phyloP scores from a whole-genome alignment of 768 basidiomycete species.

The Mycena latifolia region DNA sequence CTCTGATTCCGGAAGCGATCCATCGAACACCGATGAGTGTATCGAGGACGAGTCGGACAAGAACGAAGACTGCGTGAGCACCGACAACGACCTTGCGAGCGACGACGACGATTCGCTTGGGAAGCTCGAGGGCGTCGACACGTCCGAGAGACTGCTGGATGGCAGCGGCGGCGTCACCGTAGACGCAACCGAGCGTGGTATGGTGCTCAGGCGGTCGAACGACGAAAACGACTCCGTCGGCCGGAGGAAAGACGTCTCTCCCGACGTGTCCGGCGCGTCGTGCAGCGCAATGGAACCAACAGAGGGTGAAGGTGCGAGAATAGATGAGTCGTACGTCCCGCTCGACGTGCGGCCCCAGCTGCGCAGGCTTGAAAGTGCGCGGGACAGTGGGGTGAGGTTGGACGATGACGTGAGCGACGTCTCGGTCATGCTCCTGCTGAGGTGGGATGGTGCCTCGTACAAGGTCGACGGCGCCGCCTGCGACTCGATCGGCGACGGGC shows the following conservation, averaged over 20 bases:
- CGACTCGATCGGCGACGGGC: conserved; percentile 47
- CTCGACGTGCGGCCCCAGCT: conserved; percentile 76
- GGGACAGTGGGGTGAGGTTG: conserved; percentile 26
- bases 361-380: conserved; percentile 43
- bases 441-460: conserved; percentile 21
- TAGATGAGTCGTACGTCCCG: conserved; percentile 80
- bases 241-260: conserved; percentile 80
- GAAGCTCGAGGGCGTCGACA: conserved; percentile 34
- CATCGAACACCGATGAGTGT: not conserved
- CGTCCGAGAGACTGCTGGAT: conserved; percentile 27
- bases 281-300: conserved; percentile 63
- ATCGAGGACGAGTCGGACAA: conserved; percentile 26
- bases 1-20: conserved; percentile 13
- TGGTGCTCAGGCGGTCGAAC: conserved; percentile 55
- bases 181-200: conserved; percentile 52
- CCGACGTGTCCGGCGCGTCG: conserved; percentile 73
- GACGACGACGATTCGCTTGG: conserved; percentile 24
- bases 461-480: conserved; percentile 13
- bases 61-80: conserved; percentile 31
- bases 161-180: conserved; percentile 44
- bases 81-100: conserved; percentile 29
- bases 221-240: conserved; percentile 65
- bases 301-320: conserved; percentile 80
- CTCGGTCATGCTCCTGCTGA: conserved; percentile 29
- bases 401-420: conserved; percentile 29